A percentile compares a stretch with the other conserved stretches of the same genome.
phyloP scores from a whole-genome alignment of 2,329 filamentous ascomycete genomes.

The Diaporthe batatas region DNA sequence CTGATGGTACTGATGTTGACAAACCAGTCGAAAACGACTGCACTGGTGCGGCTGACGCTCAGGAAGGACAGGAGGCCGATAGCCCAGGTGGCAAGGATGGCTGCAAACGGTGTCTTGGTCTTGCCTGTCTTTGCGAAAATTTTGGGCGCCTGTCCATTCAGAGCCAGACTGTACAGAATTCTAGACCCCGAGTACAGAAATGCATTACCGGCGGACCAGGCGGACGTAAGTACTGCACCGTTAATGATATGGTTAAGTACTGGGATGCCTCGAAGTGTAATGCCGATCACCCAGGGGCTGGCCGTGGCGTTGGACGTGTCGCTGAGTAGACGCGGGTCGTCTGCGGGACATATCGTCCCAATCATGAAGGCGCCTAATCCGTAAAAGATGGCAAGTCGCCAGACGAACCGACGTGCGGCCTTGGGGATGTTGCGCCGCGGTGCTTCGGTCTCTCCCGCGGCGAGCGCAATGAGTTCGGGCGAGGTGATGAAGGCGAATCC shows the following conservation, averaged over 20 bases:
- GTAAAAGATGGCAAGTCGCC: slow-evolving; percentile 74
- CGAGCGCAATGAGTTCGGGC: slow-evolving; percentile 71
- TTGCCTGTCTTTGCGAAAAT: slow-evolving; percentile 72
- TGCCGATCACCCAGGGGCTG: slow-evolving; percentile 76
- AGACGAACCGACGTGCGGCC: slow-evolving; percentile 72
- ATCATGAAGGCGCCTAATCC: slow-evolving; percentile 72
- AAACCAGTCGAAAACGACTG: slow-evolving; percentile 78
- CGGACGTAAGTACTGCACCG: slow-evolving; percentile 75
- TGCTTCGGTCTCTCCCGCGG: slow-evolving; percentile 74
- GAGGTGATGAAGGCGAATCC: slow-evolving; percentile 74
- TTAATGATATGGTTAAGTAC: slow-evolving; percentile 77
- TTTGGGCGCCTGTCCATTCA: slow-evolving; percentile 74
- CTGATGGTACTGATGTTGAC: slow-evolving; percentile 76
- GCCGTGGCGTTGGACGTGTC: slow-evolving; percentile 70
- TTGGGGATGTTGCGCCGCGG: slow-evolving; percentile 76
- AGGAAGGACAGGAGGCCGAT: slow-evolving; percentile 78
- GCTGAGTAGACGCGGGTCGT: slow-evolving; percentile 70
- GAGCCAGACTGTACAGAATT: slow-evolving; percentile 77
- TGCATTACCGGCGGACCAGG: slow-evolving; percentile 72
- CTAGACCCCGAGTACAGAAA: slow-evolving; percentile 77
- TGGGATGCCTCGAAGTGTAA: slow-evolving; percentile 73
- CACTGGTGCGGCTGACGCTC: slow-evolving; percentile 73
- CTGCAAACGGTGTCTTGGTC: slow-evolving; percentile 71
- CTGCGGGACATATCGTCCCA: slow-evolving; percentile 73
- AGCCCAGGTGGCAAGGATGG: slow-evolving; percentile 66